phyloP scores from a whole-genome alignment of 306 rosid species.

The Begonia loranthoides region DNA sequence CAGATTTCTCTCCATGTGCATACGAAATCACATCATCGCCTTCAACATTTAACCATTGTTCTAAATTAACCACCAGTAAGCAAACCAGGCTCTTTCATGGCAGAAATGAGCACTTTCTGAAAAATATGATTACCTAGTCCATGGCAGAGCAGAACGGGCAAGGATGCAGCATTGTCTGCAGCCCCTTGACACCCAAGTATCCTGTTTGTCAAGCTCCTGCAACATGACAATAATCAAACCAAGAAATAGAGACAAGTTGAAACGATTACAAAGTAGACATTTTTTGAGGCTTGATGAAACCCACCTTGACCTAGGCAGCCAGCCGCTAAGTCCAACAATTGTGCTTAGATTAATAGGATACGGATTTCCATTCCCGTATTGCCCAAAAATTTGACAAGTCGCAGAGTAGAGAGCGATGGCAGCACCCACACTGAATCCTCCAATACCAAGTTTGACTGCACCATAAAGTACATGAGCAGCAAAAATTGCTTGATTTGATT shows the following conservation, averaged over 20 bases:
- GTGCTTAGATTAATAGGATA: constrained; percentile 68
- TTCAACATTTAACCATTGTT: constrained; percentile 15
- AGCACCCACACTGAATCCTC: constrained; percentile 97
- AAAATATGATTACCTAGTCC: constrained; percentile 52
- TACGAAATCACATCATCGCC: constrained; percentile 80
- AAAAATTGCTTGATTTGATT: no score
- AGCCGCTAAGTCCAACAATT: constrained; percentile 81
- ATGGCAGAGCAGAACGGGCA: constrained; percentile 75
- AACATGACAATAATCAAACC: constrained; percentile 13
- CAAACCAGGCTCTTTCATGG: background rate
- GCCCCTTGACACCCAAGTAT: constrained; percentile 50
- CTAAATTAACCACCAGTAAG: no score
- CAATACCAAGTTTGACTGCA: constrained; percentile 82
- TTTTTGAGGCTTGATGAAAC: background rate
- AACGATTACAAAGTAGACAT: no score
- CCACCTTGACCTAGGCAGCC: constrained; percentile 97
- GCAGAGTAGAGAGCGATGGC: constrained; percentile 94
- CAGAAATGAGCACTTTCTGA: no score
- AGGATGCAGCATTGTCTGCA: constrained; percentile 55
- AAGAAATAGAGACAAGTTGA: constrained; percentile 10
- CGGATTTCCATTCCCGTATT: constrained; percentile 64
- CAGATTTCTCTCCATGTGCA: constrained; percentile 69
- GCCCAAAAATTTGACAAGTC: constrained; percentile 55
- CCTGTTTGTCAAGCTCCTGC: constrained; percentile 52
- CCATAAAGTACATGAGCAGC: no score